Evolutionary conservation across 108 stramenopile genomes (phyloP).

Genomic region (Cyclotella sp.): DNA sequence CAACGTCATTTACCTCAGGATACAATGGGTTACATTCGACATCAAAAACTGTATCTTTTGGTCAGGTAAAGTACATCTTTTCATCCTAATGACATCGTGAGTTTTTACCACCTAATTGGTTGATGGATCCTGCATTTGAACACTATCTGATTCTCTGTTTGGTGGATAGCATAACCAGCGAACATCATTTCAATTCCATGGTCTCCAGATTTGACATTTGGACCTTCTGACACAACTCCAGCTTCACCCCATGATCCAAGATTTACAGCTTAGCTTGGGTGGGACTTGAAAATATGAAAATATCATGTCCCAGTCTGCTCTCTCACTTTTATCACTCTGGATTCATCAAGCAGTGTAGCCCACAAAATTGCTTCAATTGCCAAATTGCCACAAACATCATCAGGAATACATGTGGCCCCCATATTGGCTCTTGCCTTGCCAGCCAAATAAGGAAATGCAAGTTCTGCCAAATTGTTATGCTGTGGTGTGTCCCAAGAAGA

Average conservation of each 20-base stretch:
- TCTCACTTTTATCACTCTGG: neutral
- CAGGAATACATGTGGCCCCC: no score
- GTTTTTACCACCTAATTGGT: neutral
- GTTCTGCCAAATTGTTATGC: no score
- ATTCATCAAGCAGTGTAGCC: neutral
- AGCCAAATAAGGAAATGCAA: no score
- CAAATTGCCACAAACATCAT: neutral
- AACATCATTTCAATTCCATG: slow-evolving; percentile 30
- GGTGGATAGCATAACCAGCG: slow-evolving; percentile 41
- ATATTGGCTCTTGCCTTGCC: no score
- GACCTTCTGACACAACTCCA: slow-evolving; percentile 24
- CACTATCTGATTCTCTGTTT: neutral
- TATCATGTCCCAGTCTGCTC: neutral
- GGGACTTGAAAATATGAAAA: neutral
- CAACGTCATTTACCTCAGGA: neutral
- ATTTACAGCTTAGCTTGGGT: neutral
- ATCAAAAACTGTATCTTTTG: neutral
- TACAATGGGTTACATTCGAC: neutral
- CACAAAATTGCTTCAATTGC: neutral
- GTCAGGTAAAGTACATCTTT: slow-evolving; percentile 19
- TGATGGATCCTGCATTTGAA: slow-evolving; percentile 8
- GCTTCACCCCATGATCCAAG: slow-evolving; percentile 31
- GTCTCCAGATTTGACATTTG: slow-evolving; percentile 20
- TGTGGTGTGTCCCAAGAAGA: no score
- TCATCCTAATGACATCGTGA: slow-evolving; percentile 30